Conservation (phyloP, 495 filamentous ascomycete genomes). For the Neurospora cerealis region DNA sequence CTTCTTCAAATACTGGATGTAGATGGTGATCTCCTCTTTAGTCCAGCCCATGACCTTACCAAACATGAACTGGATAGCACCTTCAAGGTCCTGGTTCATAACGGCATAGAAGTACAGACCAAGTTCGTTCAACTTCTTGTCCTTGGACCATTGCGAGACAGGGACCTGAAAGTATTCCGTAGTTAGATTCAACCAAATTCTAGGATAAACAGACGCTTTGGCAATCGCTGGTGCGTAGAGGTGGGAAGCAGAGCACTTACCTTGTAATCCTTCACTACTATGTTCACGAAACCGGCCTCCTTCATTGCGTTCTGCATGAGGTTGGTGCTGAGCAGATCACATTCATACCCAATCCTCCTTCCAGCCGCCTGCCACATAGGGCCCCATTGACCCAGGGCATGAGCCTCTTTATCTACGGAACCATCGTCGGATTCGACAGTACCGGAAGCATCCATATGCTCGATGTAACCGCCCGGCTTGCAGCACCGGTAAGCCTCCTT, state of each 20-base stretch:
- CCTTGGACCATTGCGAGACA: conserved; percentile 4
- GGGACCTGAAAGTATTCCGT: not conserved
- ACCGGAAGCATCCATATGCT: conserved; percentile 11
- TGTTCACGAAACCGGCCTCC: conserved; percentile 47
- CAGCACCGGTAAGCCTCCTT: conserved; percentile 19
- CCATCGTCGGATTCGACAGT: not conserved
- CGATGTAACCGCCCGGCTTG: conserved; percentile 30
- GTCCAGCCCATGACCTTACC: conserved; percentile 21
- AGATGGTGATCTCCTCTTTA: not conserved
- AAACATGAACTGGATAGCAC: conserved; percentile 13
- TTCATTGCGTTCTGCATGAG: conserved; percentile 51
- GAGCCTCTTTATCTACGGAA: not conserved
- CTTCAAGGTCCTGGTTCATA: conserved; percentile 20
- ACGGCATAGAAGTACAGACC: conserved; percentile 22
- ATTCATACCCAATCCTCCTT: conserved; percentile 8
- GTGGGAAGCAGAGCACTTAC: not conserved
- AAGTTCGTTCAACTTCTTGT: conserved; percentile 39
- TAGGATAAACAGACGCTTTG: not conserved
- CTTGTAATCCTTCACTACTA: conserved; percentile 11
- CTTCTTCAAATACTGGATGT: not conserved
- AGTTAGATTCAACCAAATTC: not conserved
- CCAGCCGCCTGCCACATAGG: conserved; percentile 16
- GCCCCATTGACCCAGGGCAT: conserved; percentile 22
- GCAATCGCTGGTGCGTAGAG: too few relatives aligned
- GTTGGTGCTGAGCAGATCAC: too few relatives aligned